A percentile compares a stretch with the other conserved stretches of the same genome.
phyloP scores from a whole-genome alignment of 2,329 filamentous ascomycete genomes.

The Teratosphaeria viscida region DNA sequence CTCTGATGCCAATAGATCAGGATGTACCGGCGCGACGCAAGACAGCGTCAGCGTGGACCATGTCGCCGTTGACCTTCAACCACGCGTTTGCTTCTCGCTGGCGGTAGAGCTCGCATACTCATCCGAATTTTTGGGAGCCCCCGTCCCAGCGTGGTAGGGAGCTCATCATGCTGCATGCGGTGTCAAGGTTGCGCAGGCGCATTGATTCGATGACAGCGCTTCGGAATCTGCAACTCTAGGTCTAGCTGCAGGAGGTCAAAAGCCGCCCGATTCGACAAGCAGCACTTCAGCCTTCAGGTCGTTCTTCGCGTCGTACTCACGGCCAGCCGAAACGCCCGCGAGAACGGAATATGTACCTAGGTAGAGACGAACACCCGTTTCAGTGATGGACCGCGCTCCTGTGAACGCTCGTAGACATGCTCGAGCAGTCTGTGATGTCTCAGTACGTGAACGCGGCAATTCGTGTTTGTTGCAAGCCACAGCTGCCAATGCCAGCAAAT shows the following conservation, averaged over 20 bases:
- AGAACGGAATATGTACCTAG: not conserved
- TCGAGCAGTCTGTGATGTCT: not conserved
- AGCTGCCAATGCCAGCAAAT: not conserved
- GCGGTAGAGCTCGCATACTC: conserved; percentile 4
- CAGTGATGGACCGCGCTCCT: not conserved
- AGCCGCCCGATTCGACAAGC: conserved; percentile 3
- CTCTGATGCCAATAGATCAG: not conserved
- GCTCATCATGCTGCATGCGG: not conserved
- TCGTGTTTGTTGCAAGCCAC: not conserved
- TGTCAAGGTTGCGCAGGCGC: not conserved
- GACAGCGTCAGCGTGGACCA: not conserved
- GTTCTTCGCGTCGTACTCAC: not conserved
- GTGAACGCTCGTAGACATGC: not conserved
- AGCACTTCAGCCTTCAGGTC: not conserved
- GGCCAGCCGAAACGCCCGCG: not conserved
- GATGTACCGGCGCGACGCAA: not conserved
- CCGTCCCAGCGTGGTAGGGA: conserved; percentile 1
- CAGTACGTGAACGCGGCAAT: not conserved
- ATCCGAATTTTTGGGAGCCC: conserved; percentile 1
- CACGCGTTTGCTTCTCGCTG: conserved; percentile 1
- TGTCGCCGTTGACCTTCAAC: not conserved
- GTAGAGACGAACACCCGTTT: not conserved
- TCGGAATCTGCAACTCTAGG: conserved; percentile 1
- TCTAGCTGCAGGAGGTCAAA: not conserved
- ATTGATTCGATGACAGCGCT: conserved; percentile 1